Evolutionary conservation across 371 early-diverging fungal genomes (phyloP).

Genomic region (Mucor racemosus): DNA sequence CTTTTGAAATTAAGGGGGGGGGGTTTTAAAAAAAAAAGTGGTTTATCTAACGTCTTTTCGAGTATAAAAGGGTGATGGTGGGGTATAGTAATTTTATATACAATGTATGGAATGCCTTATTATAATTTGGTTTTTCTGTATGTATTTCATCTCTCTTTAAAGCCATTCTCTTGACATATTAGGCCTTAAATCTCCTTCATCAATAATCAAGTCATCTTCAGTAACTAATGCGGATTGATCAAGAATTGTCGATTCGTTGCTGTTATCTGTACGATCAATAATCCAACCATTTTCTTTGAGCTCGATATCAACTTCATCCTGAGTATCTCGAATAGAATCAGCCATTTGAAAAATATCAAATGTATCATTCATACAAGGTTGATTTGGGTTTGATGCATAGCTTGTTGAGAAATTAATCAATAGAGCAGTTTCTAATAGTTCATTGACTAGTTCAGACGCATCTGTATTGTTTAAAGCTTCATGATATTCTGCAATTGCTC

Average conservation of each 20-base stretch:
- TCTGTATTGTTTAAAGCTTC: slow-evolving; percentile 34
- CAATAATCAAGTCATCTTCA: slow-evolving; percentile 18
- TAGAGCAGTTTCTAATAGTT: slow-evolving; percentile 19
- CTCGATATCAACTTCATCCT: slow-evolving; percentile 18
- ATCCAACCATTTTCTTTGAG: slow-evolving; percentile 1
- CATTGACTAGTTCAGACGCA: slow-evolving; percentile 6
- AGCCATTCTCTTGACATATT: slow-evolving; percentile 17
- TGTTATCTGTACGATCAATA: background rate
- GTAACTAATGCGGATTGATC: background rate
- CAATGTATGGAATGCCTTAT: background rate
- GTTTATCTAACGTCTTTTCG: no score
- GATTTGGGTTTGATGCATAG: background rate
- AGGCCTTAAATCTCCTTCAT: slow-evolving; percentile 18
- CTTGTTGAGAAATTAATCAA: background rate
- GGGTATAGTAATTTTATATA: background rate
- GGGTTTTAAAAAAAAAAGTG: no score
- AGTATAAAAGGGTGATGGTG: background rate
- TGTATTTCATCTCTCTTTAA: background rate
- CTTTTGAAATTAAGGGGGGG: no score
- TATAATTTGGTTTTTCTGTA: background rate
- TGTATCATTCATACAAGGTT: background rate
- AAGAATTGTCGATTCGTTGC: background rate
- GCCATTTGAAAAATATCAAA: slow-evolving; percentile 18
- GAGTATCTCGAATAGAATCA: background rate
- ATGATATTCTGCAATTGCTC: slow-evolving; percentile 63